Evolutionary conservation across 768 basidiomycete genomes (phyloP), one percentile per base, ranked within the genome.

Genomic region (Lactarius vividus): DNA sequence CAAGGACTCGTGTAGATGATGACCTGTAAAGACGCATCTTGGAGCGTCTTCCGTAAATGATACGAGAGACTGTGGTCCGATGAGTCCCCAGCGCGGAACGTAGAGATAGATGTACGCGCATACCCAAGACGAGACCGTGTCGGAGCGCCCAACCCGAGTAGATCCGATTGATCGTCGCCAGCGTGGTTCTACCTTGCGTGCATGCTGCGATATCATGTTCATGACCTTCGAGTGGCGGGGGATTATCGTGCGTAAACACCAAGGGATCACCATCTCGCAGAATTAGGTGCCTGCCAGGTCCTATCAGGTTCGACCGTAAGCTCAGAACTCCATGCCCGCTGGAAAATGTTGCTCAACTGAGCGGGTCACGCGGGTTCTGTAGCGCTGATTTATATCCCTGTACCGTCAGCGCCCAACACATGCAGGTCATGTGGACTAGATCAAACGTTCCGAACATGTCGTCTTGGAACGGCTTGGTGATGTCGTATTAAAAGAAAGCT

Each of bases 371-470:
- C n/a, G 57, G 2, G 3, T 61, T 65, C 33, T 56, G 31, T 7
- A 65, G 26, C 26, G 64, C 44, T 23, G 16, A 26, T 13, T 60
- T 57, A 54, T 44, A 61, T 16, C 64, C 59, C 6, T 61, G 18
- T 18, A 11, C 28, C 0, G 64, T 65, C 18, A 57, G 55, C 9
- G 59, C 54, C 29, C 16, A 57, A 15, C 29, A 31, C 29, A 61
- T 3, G 18, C 9, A 53, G 16, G 11, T 31, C 29, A 57, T 15
- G 37, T 65, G 56, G 55, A 57, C n/a, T 7, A 61, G 59, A 2
- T 65, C 59, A 13, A 61, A 65, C 1, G 64, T 65, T 33, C 54
- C 59, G 8, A 61, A 44, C 10, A 65, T 42, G 2, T 56, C 64
- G 11, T 65, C 35, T 3, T 53, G 29, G 28, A 65, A 61, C 4